Evolutionary conservation across 2,329 filamentous ascomycete species (phyloP), one percentile per base, ranked within the genome.

Genomic region (Delphinella strobiligena): DNA sequence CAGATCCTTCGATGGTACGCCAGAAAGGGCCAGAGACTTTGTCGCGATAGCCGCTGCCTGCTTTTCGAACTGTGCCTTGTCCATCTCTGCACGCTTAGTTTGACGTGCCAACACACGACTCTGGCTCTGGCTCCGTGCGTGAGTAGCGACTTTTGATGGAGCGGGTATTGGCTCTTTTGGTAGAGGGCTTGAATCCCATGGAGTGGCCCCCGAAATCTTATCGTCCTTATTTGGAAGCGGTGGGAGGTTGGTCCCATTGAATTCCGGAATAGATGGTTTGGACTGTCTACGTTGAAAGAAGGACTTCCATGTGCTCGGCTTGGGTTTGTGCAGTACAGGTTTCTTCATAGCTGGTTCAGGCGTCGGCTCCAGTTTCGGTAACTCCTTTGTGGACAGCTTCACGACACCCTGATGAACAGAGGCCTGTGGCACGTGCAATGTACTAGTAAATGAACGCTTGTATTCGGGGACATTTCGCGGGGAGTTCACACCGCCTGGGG

Each of bases 281-380:
- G 41, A 38, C 22, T 30, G 33, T 19, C 36, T 43, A 5, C 41
- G 37, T 4, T 19, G 32, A 19, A 43, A 43, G 32, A 43, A 43
- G 2, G 36, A 38, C 24, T 33, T 43, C 36, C 36, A 43, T 4
- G 41, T 43, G 9, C 41, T 37, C 22, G 41, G 39, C 33, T 43
- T 43, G 14, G 36, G 32, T 30, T 43, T 43, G 24, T 37, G 36
- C 19, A 43, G 19, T 15, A 31, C 36, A 5, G 35, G 40, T 18
- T 38, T 34, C 18, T 37, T 37, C 8, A 18, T 30, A 3, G 30
- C 29, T 22, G 34, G 19, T 27, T 24, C 34, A 3, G 38, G 31
- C 4, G 38, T 22, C 10, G 19, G 15, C n/a, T 36, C 38, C 15
- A 15, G 7, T 27, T 40, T 31, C 5, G 22, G 22, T 7, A 27